Base-by-base conservation (phyloP, 805 yeast species). In the Candida xyloterini region DNA sequence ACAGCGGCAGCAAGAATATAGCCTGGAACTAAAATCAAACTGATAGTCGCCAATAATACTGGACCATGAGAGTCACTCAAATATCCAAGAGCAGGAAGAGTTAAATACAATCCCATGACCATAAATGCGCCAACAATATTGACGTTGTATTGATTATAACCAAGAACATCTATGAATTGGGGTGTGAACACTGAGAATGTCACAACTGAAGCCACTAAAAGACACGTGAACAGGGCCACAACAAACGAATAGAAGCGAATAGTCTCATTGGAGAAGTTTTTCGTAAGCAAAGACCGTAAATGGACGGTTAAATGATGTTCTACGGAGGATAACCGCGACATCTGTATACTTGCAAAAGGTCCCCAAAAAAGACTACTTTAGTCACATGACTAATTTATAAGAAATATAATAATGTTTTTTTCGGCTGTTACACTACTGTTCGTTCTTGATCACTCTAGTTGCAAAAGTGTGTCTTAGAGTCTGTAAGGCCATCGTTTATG, bases 51-150 rank as follows among this genome's bases (percentile, higher is more conserved):
- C 30, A 89, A 59, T 11, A 83, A 56, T 9, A 84, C 84, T 1
- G 95, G 89, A 0, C 96, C 95, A 55, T 83, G 85, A n/a, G 80
- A 68, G 57, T 89, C 96, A 2, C 93, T 89, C 35, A 86, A 63
- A 47, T 84, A 77, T 0, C 97, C 97, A 30, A 89, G 61, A 0
- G 82, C 55, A 0, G 98, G 97, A 6, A 91, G 76, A 8, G 91
- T 80, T 37, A 88, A 59, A 58, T 91, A 93, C 78, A 86, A 78
- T 2, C 97, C 97, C 43, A 84, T 59, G 21, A 84, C 81, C 27
- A 86, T 79, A 16, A 75, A 68, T 21, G 88, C 81, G 4, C 95
- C 84, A 10, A 91, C 78, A 40, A 79, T 61, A 62, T 91, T 93
- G 58, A 74, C 69, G 35, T 70, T 62, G 38, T 85, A 67, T 48